These are phyloP conservation scores for Pythium folliculosum DNA, from an alignment of 352 stramenopile species.

Conservation along the genomic window DNA sequence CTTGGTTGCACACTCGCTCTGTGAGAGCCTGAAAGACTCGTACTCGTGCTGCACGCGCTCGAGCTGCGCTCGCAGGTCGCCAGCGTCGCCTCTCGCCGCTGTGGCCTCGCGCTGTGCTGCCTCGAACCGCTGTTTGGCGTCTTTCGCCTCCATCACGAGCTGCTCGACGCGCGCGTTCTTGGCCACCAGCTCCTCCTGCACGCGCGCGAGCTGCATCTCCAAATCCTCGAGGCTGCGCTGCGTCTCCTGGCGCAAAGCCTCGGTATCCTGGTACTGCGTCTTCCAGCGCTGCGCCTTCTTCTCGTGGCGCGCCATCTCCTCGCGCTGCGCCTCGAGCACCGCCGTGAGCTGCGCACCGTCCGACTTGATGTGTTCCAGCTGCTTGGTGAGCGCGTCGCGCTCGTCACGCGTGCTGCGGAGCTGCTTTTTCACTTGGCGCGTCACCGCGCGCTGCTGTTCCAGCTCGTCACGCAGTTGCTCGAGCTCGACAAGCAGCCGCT, in stretches of 20 bases:
- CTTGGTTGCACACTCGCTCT: conserved; percentile 23
- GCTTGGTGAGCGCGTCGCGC: conserved; percentile 41
- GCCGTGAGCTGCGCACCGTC: conserved; percentile 44
- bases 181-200: conserved; percentile 40
- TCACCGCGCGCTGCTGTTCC: conserved; percentile 36
- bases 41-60: conserved; percentile 28
- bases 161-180: conserved; percentile 37
- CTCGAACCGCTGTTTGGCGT: background rate
- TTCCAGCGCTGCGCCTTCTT: conserved; percentile 31
- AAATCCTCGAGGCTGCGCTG: conserved; percentile 28
- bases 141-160: conserved; percentile 6
- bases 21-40: conserved; percentile 16
- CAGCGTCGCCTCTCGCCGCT: background rate
- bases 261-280: conserved; percentile 31
- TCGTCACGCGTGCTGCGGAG: conserved; percentile 32
- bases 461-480: conserved; percentile 32
- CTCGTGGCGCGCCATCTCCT: conserved; percentile 25
- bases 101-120: background rate
- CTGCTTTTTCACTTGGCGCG: conserved; percentile 46
- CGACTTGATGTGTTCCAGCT: conserved; percentile 36
- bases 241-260: conserved; percentile 13
- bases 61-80: conserved; percentile 27
- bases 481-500: conserved; percentile 9
- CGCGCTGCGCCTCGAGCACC: conserved; percentile 47
- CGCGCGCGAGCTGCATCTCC: conserved; percentile 30